Base-by-base conservation (phyloP, 2,329 filamentous ascomycete species). In the Paraconiothyrium brasiliense region DNA sequence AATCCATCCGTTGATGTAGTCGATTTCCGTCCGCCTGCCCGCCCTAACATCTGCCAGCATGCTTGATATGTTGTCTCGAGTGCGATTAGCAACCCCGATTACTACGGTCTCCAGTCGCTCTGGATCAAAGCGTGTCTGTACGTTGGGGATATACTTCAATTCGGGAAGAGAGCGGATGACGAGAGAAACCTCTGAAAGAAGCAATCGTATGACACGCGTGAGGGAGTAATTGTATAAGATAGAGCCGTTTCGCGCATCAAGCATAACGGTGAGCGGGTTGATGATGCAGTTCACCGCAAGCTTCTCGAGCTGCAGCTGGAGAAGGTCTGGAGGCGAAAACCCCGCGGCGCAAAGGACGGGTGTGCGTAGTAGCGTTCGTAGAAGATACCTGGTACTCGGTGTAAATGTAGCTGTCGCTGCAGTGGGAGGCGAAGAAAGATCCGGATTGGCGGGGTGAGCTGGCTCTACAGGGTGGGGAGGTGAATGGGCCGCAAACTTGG, bases 1-100 rank as follows among this genome's bases (percentile, higher is more conserved):
- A 62, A 99, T 90, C 80, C 94, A 99, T 0, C 94, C 94, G 75
- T 96, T 97, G 68, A 94, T 86, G 71, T 90, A 97, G 49, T 94
- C 87, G 44, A 97, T 86, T 71, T 97, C 93, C 0, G 92, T 93
- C 60, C 83, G 79, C 13, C 73, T 60, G 1, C 91, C 90, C 1
- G 79, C 76, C 11, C 86, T 80, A 13, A 94, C 82, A 70, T 90
- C 87, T 57, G 85, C 84, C 6, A 92, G 81, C 88, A 97, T 93
- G 22, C 83, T 85, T 70, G 88, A 92, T 6, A 84, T 81, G 55
- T 89, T 87, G 58, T 85, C 79, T 13, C 83, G 82, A 13, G 87
- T 89, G 54, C 79, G 82, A 34, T 81, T 72, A 24, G 86, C 83
- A 3, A 91, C 81, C 57, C 81, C 83, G 4, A 84, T 79, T 9